Evolutionary conservation across 2,329 filamentous ascomycete species (phyloP), one percentile per base, ranked within the genome.

Genomic region (Colletotrichum cereale): DNA sequence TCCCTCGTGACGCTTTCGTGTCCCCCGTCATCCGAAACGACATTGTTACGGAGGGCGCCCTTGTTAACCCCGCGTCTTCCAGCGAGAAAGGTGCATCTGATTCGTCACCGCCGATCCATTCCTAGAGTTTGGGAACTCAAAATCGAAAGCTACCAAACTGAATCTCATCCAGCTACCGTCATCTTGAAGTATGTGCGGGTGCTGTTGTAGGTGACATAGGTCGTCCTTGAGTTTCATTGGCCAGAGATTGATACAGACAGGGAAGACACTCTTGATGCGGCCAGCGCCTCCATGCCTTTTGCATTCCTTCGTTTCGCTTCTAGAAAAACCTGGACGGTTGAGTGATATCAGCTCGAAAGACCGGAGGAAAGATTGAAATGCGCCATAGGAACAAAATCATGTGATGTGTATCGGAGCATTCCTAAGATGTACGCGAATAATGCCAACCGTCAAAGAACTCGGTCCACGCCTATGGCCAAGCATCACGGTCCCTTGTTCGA

Each of bases 1-100:
- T 62, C 58, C 12, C 52, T 24, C 18, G 24, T 57, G 53, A 50
- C 21, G 0, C 38, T n/a, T 31, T 40, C 10, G 34, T 4, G n/a
- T 12, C 24, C 18, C 55, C 62, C 26, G 60, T 42, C 48, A 53
- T 68, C 67, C 71, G 58, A 63, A 66, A 67, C 52, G 31, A 53
- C 44, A 26, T 47, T 38, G 14, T 57, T 29, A 53, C 42, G 58
- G 58, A 34, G 64, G 53, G 31, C 21, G n/a, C 36, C 52, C 69
- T 38, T 60, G 55, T 66, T 60, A 60, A 62, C 62, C 62, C 60
- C 60, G 55, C 57, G 48, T 65, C 50, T 56, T 58, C 63, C 53
- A 62, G 44, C 44, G 24, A 31, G 53, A 66, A 57, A 50, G 42
- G 57, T 55, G 56, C 42, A 57, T 57, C 31, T 36, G 40, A 48